Conservation (phyloP, 805 yeast genomes). For the Candida alai region DNA sequence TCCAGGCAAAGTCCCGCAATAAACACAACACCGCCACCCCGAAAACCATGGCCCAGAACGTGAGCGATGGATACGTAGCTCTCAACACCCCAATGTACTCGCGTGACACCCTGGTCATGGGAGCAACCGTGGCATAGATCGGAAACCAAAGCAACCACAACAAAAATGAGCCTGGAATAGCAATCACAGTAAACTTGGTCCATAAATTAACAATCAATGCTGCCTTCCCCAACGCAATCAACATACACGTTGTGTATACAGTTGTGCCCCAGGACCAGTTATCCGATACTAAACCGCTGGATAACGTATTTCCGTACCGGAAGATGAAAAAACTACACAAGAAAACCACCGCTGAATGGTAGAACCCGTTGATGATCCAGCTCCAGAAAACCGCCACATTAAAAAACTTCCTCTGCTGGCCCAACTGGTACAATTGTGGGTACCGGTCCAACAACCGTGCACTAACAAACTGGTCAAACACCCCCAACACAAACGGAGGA, state of each 20-base stretch:
- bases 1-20: slow-evolving; percentile 88
- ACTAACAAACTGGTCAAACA: slow-evolving; percentile 92
- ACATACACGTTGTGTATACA: slow-evolving; percentile 77
- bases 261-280: slow-evolving; percentile 97
- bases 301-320: slow-evolving; percentile 59
- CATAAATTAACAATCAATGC: slow-evolving; percentile 87
- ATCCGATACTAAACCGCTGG: slow-evolving; percentile 69
- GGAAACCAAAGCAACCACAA: slow-evolving; percentile 89
- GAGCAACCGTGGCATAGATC: slow-evolving; percentile 79
- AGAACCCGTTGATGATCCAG: slow-evolving; percentile 94
- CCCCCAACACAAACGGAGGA: slow-evolving; percentile 95
- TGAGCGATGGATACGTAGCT: slow-evolving; percentile 69
- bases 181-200: slow-evolving; percentile 89
- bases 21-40: slow-evolving; percentile 77
- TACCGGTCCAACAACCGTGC: slow-evolving; percentile 86
- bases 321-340: slow-evolving; percentile 68
- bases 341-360: slow-evolving; percentile 83
- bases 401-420: slow-evolving; percentile 84
- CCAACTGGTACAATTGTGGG: slow-evolving; percentile 88
- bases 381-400: slow-evolving; percentile 94
- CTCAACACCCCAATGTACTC: slow-evolving; percentile 81
- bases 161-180: slow-evolving; percentile 90
- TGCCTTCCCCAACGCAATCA: slow-evolving; percentile 93
- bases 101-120: slow-evolving; percentile 71
- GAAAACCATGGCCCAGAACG: slow-evolving; percentile 80